Evolutionary conservation across 2,329 filamentous ascomycete species (phyloP), one percentile per base, ranked within the genome.

Genomic region (Pseudogymnoascus sp.): DNA sequence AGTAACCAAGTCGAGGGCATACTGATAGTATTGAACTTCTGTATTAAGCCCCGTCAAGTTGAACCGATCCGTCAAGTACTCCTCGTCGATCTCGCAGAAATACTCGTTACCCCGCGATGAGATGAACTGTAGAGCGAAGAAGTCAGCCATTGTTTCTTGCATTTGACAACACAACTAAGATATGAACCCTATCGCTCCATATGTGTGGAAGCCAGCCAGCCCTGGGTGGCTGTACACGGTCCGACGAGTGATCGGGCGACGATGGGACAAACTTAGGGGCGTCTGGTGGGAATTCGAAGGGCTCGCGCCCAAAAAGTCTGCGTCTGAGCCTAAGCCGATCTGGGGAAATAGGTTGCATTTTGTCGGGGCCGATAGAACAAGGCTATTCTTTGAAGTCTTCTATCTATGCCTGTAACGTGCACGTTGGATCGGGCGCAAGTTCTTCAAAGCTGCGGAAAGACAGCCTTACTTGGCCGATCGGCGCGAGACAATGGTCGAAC

Each of bases 31-130:
- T 73, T 96, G 91, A 12, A 99, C 95, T 75, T 99, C 95, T 37
- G 91, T 93, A 78, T 97, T 97, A 61, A 99, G 84, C 39, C 95
- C 95, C 0, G 95, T 99, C 66, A 99, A 81, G 78, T 99, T 99
- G 84, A 99, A 99, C 61, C 95, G 88, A 76, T 99, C 95, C 61
- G 93, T 97, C 57, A 99, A 83, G 77, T 99, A 99, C 72, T 99
- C 95, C 76, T 99, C 95, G 77, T 99, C 95, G 72, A 99, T 97
- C 75, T 99, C 95, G 84, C 95, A 99, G 73, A 97, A 99, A 78
- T 99, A 99, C 76, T 99, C 95, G 78, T 99, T 97, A 68, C 95
- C 95, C 63, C 95, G 86, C 5, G 93, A 96, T 4, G 93, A 97
- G 72, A 97, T 97, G 76, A 99, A 99, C 95, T 61, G 59, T 34